Percentiles rank a stretch among this genome's conserved stretches.
Conservation (phyloP, 1,139 yeast genomes). For the Pneumocystis oryctolagi region DNA sequence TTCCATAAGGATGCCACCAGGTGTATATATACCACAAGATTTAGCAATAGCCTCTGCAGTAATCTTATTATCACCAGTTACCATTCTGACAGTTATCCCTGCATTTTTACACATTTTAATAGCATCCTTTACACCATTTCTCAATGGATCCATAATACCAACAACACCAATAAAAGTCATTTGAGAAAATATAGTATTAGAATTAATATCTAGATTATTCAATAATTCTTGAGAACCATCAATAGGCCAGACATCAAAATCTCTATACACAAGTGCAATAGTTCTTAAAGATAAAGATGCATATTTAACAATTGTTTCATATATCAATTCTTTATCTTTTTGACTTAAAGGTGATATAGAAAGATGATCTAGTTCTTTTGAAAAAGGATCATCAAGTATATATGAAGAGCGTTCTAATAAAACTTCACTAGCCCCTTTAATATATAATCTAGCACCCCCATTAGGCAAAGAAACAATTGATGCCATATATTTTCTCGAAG, state of each 20-base stretch:
- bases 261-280: slow-evolving; percentile 67
- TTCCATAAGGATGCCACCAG: slow-evolving; percentile 60
- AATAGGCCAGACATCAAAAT: slow-evolving; percentile 64
- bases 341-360: slow-evolving; percentile 23
- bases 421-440: slow-evolving; percentile 93
- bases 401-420: slow-evolving; percentile 43
- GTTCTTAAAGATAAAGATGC: slow-evolving; percentile 76
- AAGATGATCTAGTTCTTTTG: slow-evolving; percentile 22
- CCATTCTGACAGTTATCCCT: slow-evolving; percentile 31
- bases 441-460: slow-evolving; percentile 43
- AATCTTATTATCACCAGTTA: slow-evolving; percentile 38
- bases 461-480: slow-evolving; percentile 38
- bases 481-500: slow-evolving; percentile 87
- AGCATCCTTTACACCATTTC: slow-evolving; percentile 32
- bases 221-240: slow-evolving; percentile 25
- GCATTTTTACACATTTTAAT: slow-evolving; percentile 32
- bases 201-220: slow-evolving; percentile 15
- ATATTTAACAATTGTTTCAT: slow-evolving; percentile 41
- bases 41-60: slow-evolving; percentile 40
- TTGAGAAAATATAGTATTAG: slow-evolving; percentile 5
- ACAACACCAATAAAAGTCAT: slow-evolving; percentile 31
- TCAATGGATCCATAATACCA: slow-evolving; percentile 40
- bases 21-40: slow-evolving; percentile 32
- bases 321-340: slow-evolving; percentile 21
- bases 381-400: slow-evolving; percentile 9